A percentile compares a stretch with the other conserved stretches of the same genome.
Conservation (phyloP, 208 protist genomes). For the Angomonas deanei region DNA sequence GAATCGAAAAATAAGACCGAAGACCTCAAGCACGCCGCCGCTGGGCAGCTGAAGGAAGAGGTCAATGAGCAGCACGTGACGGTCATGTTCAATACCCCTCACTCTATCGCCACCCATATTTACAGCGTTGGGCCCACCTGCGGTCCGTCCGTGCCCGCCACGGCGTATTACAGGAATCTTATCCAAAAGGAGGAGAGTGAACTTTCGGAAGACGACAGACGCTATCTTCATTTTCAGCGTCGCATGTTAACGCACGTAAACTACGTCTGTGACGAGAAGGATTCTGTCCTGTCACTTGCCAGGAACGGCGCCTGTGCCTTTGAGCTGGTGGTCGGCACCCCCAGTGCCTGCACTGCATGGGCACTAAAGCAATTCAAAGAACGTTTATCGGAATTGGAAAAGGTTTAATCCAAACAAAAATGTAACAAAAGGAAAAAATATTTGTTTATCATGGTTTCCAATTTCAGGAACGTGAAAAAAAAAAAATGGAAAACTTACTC, state of each 20-base stretch:
- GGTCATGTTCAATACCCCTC: conserved; percentile 19
- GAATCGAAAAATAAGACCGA: conserved; percentile 19
- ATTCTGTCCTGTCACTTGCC: conserved; percentile 48
- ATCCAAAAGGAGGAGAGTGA: neutral
- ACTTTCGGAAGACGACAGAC: neutral
- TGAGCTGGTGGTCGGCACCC: conserved; percentile 71
- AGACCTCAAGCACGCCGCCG: conserved; percentile 8
- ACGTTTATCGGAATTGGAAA: neutral
- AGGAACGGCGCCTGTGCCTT: conserved; percentile 61
- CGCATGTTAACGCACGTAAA: conserved; percentile 10
- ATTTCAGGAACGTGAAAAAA: neutral
- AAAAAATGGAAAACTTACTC: neutral
- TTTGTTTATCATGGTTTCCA: neutral
- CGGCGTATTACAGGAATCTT: neutral
- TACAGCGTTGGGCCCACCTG: conserved; percentile 37
- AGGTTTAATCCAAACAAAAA: neutral
- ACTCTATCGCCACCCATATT: conserved; percentile 29
- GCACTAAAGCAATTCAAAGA: conserved; percentile 20
- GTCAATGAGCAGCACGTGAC: neutral
- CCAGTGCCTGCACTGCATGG: conserved; percentile 66
- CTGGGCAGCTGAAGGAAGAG: neutral
- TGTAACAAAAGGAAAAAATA: neutral
- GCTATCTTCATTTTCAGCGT: neutral
- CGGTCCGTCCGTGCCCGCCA: conserved; percentile 12
- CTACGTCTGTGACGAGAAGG: conserved; percentile 38